Conservation (phyloP, 495 filamentous ascomycete species). For the Penicillium canariense region DNA sequence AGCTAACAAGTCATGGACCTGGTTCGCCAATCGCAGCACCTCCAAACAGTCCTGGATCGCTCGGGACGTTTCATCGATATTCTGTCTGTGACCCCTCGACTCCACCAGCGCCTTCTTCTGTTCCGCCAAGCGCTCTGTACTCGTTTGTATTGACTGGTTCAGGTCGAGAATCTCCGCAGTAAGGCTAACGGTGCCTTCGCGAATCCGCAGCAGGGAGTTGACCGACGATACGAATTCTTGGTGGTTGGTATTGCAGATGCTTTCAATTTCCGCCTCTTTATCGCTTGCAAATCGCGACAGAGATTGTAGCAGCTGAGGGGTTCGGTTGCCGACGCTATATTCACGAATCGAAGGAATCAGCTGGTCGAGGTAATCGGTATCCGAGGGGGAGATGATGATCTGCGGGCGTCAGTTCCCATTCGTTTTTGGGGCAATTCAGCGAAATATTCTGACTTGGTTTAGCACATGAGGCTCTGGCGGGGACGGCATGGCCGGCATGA, state of each 20-base stretch:
- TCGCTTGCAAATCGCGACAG: constrained; percentile 78
- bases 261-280: constrained; percentile 88
- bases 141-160: constrained; percentile 92
- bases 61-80: constrained; percentile 89
- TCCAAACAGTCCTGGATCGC: constrained; percentile 89
- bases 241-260: constrained; percentile 91
- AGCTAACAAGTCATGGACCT: constrained; percentile 83
- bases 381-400: constrained; percentile 89
- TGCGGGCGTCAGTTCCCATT: constrained; percentile 29
- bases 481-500: too few species aligned
- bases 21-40: constrained; percentile 88
- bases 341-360: constrained; percentile 90
- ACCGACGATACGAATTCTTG: constrained; percentile 94
- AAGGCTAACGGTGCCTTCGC: constrained; percentile 81
- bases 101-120: constrained; percentile 94
- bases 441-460: background rate
- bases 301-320: constrained; percentile 70
- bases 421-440: too few species aligned
- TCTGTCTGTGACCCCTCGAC: constrained; percentile 86
- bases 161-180: constrained; percentile 90
- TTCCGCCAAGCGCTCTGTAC: constrained; percentile 88
- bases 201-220: constrained; percentile 84
- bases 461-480: background rate
- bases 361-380: constrained; percentile 92
- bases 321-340: constrained; percentile 72